These are phyloP conservation scores for Achlya hypogyna DNA, from an alignment of 352 stramenopile genomes.

Conservation along the genomic window DNA sequence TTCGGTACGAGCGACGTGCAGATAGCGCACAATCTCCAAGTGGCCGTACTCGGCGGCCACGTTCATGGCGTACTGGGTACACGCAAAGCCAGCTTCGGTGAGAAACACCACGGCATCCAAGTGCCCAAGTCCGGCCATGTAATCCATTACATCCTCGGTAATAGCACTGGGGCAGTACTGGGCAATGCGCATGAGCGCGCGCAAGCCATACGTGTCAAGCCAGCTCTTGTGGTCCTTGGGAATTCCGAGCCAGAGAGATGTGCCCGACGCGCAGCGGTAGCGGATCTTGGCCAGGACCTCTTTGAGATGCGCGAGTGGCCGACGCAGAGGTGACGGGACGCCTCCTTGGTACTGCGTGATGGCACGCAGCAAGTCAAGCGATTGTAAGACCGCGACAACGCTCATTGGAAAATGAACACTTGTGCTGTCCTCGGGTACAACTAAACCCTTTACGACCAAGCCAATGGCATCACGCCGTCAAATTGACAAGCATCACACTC, in stretches of 20 bases:
- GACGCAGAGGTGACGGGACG: not conserved
- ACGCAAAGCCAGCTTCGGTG: not conserved
- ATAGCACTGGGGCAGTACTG: not conserved
- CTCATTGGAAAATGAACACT: not conserved
- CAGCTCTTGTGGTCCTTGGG: not conserved
- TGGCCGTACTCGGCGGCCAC: slow-evolving; percentile 4
- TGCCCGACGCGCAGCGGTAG: not conserved
- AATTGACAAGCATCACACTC: not conserved
- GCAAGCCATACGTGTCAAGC: not conserved
- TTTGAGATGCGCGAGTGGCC: not conserved
- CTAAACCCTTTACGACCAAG: too few species aligned
- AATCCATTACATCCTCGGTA: slow-evolving; percentile 7
- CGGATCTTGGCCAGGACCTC: not conserved
- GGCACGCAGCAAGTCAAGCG: not conserved
- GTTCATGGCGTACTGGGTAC: slow-evolving; percentile 7
- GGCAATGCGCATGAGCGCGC: not conserved
- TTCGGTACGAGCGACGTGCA: not conserved
- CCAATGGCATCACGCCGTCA: not conserved
- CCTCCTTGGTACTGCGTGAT: not conserved
- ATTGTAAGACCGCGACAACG: not conserved
- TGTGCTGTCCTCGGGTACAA: too few species aligned
- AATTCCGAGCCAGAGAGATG: not conserved
- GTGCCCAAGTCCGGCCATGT: slow-evolving; percentile 18
- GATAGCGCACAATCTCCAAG: slow-evolving; percentile 10
- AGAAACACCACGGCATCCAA: slow-evolving; percentile 22